These are phyloP conservation scores for Mycena haematopus DNA, from an alignment of 768 basidiomycete genomes.

Conservation along the genomic window DNA sequence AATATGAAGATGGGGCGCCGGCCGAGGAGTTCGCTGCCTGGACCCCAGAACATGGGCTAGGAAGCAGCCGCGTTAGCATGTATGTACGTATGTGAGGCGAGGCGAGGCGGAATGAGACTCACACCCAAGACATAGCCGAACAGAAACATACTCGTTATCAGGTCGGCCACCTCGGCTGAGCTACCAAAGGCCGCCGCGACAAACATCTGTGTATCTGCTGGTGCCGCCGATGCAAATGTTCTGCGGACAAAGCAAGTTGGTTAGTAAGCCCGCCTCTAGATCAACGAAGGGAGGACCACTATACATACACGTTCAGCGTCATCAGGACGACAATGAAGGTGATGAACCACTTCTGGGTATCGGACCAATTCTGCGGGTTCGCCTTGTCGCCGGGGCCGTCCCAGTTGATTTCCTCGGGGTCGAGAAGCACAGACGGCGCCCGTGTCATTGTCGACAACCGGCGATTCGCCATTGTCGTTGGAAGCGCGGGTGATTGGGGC, in stretches of 20 bases:
- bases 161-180: background rate
- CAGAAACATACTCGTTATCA: background rate
- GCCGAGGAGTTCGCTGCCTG: slow-evolving; percentile 65
- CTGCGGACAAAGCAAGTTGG: background rate
- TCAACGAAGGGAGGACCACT: too few relatives aligned
- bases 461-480: background rate
- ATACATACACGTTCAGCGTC: background rate
- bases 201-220: background rate
- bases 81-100: too few relatives aligned
- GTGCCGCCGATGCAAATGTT: background rate
- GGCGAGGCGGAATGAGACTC: background rate
- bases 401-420: background rate
- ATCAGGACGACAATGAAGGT: background rate
- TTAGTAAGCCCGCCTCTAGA: too few relatives aligned
- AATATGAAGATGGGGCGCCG: slow-evolving; percentile 56
- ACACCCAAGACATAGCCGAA: background rate
- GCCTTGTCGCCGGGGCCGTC: background rate
- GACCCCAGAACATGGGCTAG: slow-evolving; percentile 63
- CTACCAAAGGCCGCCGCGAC: background rate
- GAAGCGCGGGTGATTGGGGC: background rate
- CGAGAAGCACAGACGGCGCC: background rate
- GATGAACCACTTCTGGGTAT: background rate
- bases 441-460: background rate
- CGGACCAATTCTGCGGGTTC: background rate
- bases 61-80: background rate